These are phyloP conservation scores for maize (Zea mays) DNA, from an alignment of 176 grass and related monocot species.

Conservation along the genomic window DNA sequence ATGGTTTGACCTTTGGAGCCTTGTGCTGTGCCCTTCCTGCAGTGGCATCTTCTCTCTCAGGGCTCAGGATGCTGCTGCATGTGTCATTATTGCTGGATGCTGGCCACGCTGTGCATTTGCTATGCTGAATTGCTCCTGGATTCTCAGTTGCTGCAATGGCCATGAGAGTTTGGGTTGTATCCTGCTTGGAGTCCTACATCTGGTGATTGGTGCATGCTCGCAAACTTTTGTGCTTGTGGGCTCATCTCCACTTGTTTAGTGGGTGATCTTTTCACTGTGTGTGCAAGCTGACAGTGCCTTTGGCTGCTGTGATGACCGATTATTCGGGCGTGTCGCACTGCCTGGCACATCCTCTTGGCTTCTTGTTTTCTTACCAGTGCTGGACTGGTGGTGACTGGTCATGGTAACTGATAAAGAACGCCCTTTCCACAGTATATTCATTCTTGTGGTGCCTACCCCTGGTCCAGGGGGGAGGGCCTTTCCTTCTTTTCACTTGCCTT, in stretches of 20 bases:
- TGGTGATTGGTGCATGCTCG: conserved; percentile 27
- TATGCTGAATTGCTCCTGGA: too few species aligned
- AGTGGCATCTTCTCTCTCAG: conserved; percentile 32
- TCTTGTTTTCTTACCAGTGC: neutral
- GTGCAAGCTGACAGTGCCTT: conserved; percentile 34
- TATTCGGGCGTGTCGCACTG: conserved; percentile 16
- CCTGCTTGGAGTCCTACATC: conserved; percentile 10
- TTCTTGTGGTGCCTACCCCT: conserved; percentile 4
- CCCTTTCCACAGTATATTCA: conserved; percentile 14
- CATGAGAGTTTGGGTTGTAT: conserved; percentile 33
- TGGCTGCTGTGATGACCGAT: neutral
- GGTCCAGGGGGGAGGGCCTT: neutral
- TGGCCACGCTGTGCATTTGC: conserved; percentile 27
- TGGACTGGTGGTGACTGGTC: conserved; percentile 9
- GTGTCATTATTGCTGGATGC: conserved; percentile 49
- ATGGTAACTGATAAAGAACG: conserved; percentile 33
- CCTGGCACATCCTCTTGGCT: neutral
- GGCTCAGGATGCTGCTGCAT: too few species aligned
- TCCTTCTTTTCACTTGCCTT: conserved; percentile 24
- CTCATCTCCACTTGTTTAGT: conserved; percentile 25
- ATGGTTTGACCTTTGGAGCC: conserved; percentile 22
- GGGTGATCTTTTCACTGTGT: conserved; percentile 39
- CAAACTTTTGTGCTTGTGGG: conserved; percentile 36
- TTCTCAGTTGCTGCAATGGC: too few species aligned
- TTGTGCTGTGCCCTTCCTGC: neutral